A percentile compares a stretch with the other conserved stretches of the same genome.
Conservation (phyloP, 352 stramenopile species). For the Stephanocyclus meneghinianus region DNA sequence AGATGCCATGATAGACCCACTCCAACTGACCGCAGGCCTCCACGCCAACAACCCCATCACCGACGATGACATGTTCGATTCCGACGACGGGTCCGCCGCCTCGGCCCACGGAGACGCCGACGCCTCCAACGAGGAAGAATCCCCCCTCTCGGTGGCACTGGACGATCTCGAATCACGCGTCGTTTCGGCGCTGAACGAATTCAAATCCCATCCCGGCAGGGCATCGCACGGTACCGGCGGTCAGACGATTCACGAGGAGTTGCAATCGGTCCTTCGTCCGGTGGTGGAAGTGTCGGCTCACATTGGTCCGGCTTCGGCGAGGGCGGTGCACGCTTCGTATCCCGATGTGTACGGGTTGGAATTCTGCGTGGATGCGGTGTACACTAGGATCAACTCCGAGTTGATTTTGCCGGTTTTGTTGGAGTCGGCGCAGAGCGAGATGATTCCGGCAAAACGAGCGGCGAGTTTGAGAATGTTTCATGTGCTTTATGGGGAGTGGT, state of each 20-base stretch:
- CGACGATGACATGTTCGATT: constrained; percentile 8
- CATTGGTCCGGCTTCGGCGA: constrained; percentile 61
- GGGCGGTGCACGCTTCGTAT: constrained; percentile 30
- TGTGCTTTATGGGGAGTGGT: constrained; percentile 61
- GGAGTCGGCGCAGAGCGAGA: constrained; percentile 74
- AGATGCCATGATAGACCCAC: neutral
- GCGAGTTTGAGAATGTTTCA: constrained; percentile 72
- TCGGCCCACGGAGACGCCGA: constrained; percentile 19
- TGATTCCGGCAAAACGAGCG: constrained; percentile 59
- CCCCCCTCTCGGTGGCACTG: constrained; percentile 67
- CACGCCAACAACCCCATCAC: neutral
- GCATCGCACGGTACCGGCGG: neutral
- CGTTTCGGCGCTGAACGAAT: constrained; percentile 64
- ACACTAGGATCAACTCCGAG: constrained; percentile 65
- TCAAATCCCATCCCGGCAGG: constrained; percentile 68
- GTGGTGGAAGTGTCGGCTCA: constrained; percentile 75
- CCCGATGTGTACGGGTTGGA: constrained; percentile 31
- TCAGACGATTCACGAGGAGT: constrained; percentile 62
- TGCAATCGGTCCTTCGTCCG: constrained; percentile 58
- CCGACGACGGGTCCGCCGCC: constrained; percentile 38
- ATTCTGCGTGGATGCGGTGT: constrained; percentile 64
- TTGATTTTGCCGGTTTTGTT: constrained; percentile 74
- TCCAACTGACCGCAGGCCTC: constrained; percentile 10
- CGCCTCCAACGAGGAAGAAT: constrained; percentile 14
- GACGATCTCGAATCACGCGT: constrained; percentile 74